A percentile compares a stretch with the other conserved stretches of the same genome.
Conservation (phyloP, 2,329 filamentous ascomycete species). For the Alternaria arbusti region DNA sequence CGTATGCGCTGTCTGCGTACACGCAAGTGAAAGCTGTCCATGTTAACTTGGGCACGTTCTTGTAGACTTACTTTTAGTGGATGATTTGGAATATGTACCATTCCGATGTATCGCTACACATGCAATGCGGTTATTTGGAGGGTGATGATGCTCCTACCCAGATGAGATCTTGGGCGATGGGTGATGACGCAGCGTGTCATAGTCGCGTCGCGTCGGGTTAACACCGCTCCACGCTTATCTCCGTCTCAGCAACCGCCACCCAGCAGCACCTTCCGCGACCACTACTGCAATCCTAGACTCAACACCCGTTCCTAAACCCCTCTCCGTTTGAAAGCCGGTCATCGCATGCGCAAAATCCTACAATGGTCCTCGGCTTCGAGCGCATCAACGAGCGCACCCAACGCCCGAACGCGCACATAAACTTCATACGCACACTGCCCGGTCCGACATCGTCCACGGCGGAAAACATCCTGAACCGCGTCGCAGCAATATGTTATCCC, state of each 20-base stretch:
- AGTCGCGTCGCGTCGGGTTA: conserved; percentile 5
- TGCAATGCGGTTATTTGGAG: not conserved
- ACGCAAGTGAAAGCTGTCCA: conserved; percentile 29
- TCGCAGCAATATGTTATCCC: conserved; percentile 74
- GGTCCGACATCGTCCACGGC: conserved; percentile 55
- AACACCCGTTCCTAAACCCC: not conserved
- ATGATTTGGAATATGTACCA: not conserved
- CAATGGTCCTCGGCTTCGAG: conserved; percentile 79
- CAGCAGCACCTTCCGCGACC: not conserved
- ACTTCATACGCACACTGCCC: conserved; percentile 82
- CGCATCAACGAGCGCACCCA: conserved; percentile 77
- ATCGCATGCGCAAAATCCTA: conserved; percentile 8
- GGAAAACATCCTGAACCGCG: conserved; percentile 45
- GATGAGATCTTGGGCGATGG: not conserved
- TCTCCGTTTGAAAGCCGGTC: not conserved
- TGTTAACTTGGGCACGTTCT: not conserved
- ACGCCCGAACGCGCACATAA: conserved; percentile 77
- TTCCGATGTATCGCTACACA: not conserved
- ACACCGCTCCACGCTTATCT: conserved; percentile 6
- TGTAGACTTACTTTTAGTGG: not conserved
- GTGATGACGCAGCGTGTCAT: conserved; percentile 1
- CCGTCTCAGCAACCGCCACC: conserved; percentile 1
- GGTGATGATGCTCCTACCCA: not conserved
- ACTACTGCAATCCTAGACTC: not conserved
- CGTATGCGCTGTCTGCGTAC: conserved; percentile 33